phyloP scores from a whole-genome alignment of 2,329 filamentous ascomycete species.

The Calycina marina region DNA sequence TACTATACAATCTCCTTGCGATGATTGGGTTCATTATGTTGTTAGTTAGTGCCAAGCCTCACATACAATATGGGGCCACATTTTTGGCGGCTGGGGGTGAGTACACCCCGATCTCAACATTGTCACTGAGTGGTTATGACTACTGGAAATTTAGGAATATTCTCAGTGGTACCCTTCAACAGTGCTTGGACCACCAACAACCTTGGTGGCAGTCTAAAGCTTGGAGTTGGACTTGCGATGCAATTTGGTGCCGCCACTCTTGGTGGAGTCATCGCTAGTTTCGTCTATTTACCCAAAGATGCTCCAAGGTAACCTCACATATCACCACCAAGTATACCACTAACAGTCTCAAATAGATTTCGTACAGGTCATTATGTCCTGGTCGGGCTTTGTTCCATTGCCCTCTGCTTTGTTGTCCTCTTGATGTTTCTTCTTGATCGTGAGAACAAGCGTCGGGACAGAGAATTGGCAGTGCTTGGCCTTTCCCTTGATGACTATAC shows the following conservation, averaged over 20 bases:
- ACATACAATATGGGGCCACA: slow-evolving; percentile 63
- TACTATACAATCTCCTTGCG: slow-evolving; percentile 49
- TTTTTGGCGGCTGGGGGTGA: slow-evolving; percentile 60
- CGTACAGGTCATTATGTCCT: no score
- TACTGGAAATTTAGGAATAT: slow-evolving; percentile 57
- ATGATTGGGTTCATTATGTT: slow-evolving; percentile 69
- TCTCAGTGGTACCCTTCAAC: slow-evolving; percentile 70
- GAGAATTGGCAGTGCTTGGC: no score
- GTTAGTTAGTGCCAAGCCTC: slow-evolving; percentile 43
- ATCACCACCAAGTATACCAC: not conserved
- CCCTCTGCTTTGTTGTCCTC: no score
- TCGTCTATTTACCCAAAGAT: slow-evolving; percentile 31
- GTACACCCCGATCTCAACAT: slow-evolving; percentile 10
- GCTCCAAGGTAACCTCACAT: slow-evolving; percentile 8
- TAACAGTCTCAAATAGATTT: no score
- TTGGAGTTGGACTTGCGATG: slow-evolving; percentile 74
- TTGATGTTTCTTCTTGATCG: no score
- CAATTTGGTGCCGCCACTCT: slow-evolving; percentile 87
- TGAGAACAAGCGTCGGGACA: no score
- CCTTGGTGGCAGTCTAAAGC: slow-evolving; percentile 75
- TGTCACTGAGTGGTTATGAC: slow-evolving; percentile 1
- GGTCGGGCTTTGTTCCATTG: no score
- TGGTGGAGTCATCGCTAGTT: slow-evolving; percentile 48
- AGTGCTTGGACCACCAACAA: slow-evolving; percentile 83
- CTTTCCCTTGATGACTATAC: no score